Percentiles rank a stretch among this genome's conserved stretches.
Conservation (phyloP, 73 alveolate genomes). For the Symbiodinium natans region DNA sequence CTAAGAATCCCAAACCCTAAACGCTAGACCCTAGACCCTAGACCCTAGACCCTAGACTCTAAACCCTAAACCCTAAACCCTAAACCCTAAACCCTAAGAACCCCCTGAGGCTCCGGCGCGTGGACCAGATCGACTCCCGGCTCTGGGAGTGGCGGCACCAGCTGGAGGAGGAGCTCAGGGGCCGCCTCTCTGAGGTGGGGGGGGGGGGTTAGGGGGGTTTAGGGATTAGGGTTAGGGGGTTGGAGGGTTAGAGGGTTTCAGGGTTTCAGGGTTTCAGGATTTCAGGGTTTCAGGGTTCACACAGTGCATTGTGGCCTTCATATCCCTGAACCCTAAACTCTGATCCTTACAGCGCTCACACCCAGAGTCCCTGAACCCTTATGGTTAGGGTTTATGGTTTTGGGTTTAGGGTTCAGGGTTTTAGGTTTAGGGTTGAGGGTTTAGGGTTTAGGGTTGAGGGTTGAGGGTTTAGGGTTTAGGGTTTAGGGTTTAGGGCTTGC, state of each 20-base stretch:
- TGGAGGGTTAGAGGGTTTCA: neutral
- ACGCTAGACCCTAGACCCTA: neutral
- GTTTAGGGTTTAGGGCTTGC: too few species aligned
- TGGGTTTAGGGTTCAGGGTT: too few species aligned
- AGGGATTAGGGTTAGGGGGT: neutral
- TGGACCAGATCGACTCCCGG: slow-evolving; percentile 53
- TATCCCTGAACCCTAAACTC: neutral
- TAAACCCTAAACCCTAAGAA: neutral
- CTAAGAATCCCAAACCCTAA: neutral
- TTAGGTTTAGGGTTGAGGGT: too few species aligned
- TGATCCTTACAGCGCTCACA: too few species aligned
- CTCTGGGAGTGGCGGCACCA: slow-evolving; percentile 73
- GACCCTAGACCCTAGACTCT: neutral
- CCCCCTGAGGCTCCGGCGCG: slow-evolving; percentile 55
- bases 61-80: neutral
- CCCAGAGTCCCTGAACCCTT: too few species aligned
- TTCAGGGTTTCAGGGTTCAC: neutral
- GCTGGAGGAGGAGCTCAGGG: slow-evolving; percentile 44
- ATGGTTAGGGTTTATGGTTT: too few species aligned
- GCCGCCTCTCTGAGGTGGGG: slow-evolving; percentile 22
- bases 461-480: too few species aligned
- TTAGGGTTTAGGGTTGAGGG: neutral
- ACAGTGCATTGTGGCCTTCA: neutral
- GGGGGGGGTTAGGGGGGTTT: neutral
- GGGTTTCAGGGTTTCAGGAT: neutral